These are phyloP conservation scores for Rhododendron mucronatum DNA, from an alignment of 148 eudicot species.

Conservation along the genomic window DNA sequence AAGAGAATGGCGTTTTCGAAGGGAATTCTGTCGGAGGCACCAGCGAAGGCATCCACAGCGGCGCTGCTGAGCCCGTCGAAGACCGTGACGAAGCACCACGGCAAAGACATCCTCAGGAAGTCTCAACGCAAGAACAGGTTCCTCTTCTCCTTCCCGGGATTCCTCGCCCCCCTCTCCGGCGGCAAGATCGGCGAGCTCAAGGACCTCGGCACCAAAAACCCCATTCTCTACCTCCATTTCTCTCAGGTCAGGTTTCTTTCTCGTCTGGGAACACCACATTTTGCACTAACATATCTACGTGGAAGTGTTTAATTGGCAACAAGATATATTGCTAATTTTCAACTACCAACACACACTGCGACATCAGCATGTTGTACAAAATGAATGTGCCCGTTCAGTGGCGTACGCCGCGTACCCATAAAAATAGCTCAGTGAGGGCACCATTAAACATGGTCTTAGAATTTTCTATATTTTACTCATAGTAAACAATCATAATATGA, in stretches of 20 bases:
- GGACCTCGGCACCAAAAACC: constrained; percentile 79
- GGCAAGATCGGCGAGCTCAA: constrained; percentile 86
- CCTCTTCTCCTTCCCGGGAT: constrained; percentile 79
- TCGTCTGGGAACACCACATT: too few species aligned
- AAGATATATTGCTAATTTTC: too few species aligned
- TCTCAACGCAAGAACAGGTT: constrained; percentile 75
- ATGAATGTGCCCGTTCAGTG: too few species aligned
- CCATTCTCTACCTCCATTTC: constrained; percentile 69
- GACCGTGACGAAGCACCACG: constrained; percentile 62
- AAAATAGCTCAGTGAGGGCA: too few species aligned
- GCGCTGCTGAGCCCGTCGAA: constrained; percentile 56
- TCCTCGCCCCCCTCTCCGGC: constrained; percentile 65
- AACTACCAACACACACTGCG: too few species aligned
- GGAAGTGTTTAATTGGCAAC: not conserved
- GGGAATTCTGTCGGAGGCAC: constrained; percentile 36
- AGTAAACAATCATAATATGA: too few species aligned
- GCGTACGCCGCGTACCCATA: too few species aligned
- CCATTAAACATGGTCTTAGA: too few species aligned
- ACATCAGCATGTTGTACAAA: too few species aligned
- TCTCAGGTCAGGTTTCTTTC: constrained; percentile 44
- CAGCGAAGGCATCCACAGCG: constrained; percentile 29
- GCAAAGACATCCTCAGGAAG: constrained; percentile 64
- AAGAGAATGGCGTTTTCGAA: constrained; percentile 46
- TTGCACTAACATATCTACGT: not conserved
- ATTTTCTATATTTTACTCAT: too few species aligned